Conservation (phyloP, 148 eudicot species). For the Dysphania ambrosioides region DNA sequence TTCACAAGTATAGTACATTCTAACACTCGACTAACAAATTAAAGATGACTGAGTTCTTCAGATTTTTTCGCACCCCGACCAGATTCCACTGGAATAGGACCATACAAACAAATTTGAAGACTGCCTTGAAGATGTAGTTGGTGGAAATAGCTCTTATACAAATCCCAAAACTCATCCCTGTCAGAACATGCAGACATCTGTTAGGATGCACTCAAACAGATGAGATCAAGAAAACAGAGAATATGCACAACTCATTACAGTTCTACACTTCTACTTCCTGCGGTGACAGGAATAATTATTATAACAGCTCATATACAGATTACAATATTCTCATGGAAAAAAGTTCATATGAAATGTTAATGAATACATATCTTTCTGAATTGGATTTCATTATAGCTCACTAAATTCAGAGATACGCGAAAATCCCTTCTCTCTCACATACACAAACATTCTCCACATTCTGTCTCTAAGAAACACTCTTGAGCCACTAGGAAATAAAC, state of each 20-base stretch:
- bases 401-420: too few species aligned
- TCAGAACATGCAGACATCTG: constrained; percentile 7
- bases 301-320: not conserved
- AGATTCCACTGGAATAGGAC: constrained; percentile 36
- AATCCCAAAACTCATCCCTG: constrained; percentile 92
- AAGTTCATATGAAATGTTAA: too few species aligned
- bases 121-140: constrained; percentile 51
- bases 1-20: too few species aligned
- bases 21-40: not conserved
- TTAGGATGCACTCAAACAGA: not conserved
- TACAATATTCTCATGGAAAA: not conserved
- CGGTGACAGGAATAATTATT: not conserved
- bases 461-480: too few species aligned
- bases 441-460: too few species aligned
- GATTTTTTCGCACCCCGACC: constrained; percentile 17
- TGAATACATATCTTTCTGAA: too few species aligned
- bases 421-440: too few species aligned
- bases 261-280: not conserved
- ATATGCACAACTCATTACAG: not conserved
- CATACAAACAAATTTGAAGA: constrained; percentile 68
- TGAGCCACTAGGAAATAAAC: too few species aligned
- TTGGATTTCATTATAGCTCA: too few species aligned
- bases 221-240: not conserved
- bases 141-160: constrained; percentile 68
- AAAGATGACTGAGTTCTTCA: constrained; percentile 9